Evolutionary conservation across 2,329 filamentous ascomycete genomes (phyloP).

Genomic region (Colletotrichum kahawae): DNA sequence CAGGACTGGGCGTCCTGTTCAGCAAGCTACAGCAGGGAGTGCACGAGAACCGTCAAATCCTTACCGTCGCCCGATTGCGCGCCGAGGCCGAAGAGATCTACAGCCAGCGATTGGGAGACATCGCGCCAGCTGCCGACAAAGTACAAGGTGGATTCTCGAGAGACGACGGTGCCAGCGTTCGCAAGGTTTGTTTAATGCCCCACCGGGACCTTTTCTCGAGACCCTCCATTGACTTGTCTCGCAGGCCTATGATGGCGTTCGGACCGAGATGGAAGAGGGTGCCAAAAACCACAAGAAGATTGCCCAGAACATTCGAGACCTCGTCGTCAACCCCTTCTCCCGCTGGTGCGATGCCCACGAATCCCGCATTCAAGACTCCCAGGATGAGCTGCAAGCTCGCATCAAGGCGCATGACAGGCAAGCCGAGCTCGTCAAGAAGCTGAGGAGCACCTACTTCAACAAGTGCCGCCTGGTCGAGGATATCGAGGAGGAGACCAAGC

Average conservation of each 20-base stretch:
- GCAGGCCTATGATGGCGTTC: slow-evolving; percentile 92
- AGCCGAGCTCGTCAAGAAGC: slow-evolving; percentile 87
- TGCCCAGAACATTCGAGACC: slow-evolving; percentile 91
- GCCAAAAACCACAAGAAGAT: slow-evolving; percentile 93
- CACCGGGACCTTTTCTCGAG: not conserved
- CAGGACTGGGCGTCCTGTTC: slow-evolving; percentile 90
- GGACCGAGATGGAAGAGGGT: slow-evolving; percentile 90
- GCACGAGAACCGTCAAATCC: slow-evolving; percentile 90
- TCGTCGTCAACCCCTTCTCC: slow-evolving; percentile 92
- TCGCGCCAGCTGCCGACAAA: slow-evolving; percentile 81
- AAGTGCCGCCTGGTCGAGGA: slow-evolving; percentile 97
- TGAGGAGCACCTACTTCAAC: slow-evolving; percentile 97
- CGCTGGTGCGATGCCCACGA: slow-evolving; percentile 98
- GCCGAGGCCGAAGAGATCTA: slow-evolving; percentile 95
- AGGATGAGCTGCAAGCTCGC: slow-evolving; percentile 88
- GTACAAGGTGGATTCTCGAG: slow-evolving; percentile 82
- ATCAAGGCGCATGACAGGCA: slow-evolving; percentile 95
- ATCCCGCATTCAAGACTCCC: slow-evolving; percentile 86
- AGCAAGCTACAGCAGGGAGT: slow-evolving; percentile 96
- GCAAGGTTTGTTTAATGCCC: slow-evolving; percentile 60
- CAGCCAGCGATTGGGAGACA: slow-evolving; percentile 79
- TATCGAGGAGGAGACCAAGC: slow-evolving; percentile 96
- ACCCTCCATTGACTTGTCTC: slow-evolving; percentile 22
- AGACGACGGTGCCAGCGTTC: slow-evolving; percentile 94
- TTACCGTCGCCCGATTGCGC: slow-evolving; percentile 90